Evolutionary conservation across 495 filamentous ascomycete genomes (phyloP).

Genomic region (Aspergillus incahuasiensis): DNA sequence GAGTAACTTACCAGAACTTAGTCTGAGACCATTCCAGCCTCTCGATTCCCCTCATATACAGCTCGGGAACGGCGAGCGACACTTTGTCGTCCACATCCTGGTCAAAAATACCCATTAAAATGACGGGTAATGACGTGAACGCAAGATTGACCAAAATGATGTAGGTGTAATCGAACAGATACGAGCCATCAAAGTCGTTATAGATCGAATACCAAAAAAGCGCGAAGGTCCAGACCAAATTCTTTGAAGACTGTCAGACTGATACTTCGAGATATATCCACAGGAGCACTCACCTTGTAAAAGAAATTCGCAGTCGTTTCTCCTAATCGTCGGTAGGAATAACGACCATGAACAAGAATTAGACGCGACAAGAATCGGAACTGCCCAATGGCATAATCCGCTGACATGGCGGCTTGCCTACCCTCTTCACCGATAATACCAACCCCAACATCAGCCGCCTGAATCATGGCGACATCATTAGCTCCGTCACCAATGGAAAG

Average conservation of each 20-base stretch:
- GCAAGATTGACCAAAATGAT: slow-evolving; percentile 93
- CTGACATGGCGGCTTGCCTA: slow-evolving; percentile 95
- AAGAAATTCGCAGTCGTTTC: slow-evolving; percentile 99
- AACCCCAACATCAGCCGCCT: slow-evolving; percentile 96
- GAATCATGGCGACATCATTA: slow-evolving; percentile 99
- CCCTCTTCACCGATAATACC: slow-evolving; percentile 98
- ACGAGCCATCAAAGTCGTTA: slow-evolving; percentile 91
- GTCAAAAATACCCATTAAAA: slow-evolving; percentile 95
- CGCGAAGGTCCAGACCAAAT: slow-evolving; percentile 95
- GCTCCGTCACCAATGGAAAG: slow-evolving; percentile 95
- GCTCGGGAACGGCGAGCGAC: slow-evolving; percentile 87
- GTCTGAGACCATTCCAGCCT: slow-evolving; percentile 93
- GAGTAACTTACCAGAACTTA: slow-evolving; percentile 82
- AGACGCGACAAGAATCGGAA: slow-evolving; percentile 91
- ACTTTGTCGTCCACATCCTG: slow-evolving; percentile 95
- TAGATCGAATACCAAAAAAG: slow-evolving; percentile 98
- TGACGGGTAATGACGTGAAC: slow-evolving; percentile 93
- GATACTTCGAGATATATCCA: slow-evolving; percentile 11
- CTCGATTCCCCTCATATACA: slow-evolving; percentile 95
- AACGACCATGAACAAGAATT: slow-evolving; percentile 91
- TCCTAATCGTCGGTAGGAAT: slow-evolving; percentile 88
- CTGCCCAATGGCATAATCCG: slow-evolving; percentile 97
- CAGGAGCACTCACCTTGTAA: slow-evolving; percentile 66
- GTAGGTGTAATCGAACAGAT: slow-evolving; percentile 97
- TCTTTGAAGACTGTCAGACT: slow-evolving; percentile 42